A percentile compares a stretch with the other conserved stretches of the same genome.
Evolutionary conservation across 139 green algal species (phyloP).

Genomic region (Tetradesmus lagerheimii): DNA sequence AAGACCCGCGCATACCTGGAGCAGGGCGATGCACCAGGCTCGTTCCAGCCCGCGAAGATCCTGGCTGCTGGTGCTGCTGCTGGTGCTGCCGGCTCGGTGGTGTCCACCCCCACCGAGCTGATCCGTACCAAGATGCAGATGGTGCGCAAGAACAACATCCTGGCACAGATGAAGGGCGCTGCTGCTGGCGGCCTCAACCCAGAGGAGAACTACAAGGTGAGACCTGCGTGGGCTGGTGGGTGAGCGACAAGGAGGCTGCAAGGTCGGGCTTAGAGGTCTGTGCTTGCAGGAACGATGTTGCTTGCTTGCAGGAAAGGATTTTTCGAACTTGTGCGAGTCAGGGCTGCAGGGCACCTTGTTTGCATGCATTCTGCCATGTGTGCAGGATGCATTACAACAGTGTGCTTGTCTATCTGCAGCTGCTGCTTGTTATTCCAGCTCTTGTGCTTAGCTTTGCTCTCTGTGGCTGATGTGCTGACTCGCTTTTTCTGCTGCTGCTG

Average conservation of each 20-base stretch:
- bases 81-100: constrained; percentile 47
- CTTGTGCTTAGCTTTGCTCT: not conserved
- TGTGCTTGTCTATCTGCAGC: not conserved
- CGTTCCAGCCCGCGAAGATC: constrained; percentile 44
- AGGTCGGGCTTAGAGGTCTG: constrained; percentile 45
- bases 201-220: constrained; percentile 53
- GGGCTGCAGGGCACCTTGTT: too few relatives aligned
- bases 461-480: not conserved
- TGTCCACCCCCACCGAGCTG: constrained; percentile 54
- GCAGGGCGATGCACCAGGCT: constrained; percentile 23
- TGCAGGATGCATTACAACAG: not conserved
- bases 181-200: constrained; percentile 20
- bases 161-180: constrained; percentile 48
- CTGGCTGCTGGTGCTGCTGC: constrained; percentile 53
- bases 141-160: constrained; percentile 50
- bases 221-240: too few relatives aligned
- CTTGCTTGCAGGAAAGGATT: too few relatives aligned
- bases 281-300: not conserved
- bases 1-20: constrained; percentile 45
- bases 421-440: too few relatives aligned
- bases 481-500: not conserved
- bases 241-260: not conserved
- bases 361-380: not conserved
- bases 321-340: too few relatives aligned
- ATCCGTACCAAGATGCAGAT: constrained; percentile 62